phyloP scores from a whole-genome alignment of 805 yeast genomes.

The Tetrapisispora pingtungensis region DNA sequence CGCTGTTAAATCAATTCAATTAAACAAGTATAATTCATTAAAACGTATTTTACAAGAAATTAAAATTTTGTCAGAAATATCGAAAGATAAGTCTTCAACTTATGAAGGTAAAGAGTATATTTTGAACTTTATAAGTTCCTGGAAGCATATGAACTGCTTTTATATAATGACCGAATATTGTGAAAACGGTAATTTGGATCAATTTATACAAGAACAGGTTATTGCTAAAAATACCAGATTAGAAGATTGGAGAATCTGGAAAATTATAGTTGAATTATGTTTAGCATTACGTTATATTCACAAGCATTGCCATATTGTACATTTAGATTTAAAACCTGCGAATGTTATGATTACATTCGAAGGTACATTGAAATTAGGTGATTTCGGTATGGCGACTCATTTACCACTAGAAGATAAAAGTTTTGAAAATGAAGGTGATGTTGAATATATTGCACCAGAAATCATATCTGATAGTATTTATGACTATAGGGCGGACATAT shows the following conservation, averaged over 20 bases:
- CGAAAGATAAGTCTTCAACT: constrained; percentile 31
- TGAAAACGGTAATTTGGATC: constrained; percentile 84
- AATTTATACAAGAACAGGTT: constrained; percentile 70
- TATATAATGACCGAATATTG: constrained; percentile 93
- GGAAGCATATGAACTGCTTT: constrained; percentile 68
- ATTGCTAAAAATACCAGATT: constrained; percentile 45
- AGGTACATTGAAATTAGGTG: constrained; percentile 89
- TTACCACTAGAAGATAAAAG: constrained; percentile 52
- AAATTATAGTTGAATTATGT: constrained; percentile 74
- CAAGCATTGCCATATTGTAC: constrained; percentile 59
- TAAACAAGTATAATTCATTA: constrained; percentile 25
- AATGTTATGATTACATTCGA: constrained; percentile 90
- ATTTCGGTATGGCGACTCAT: constrained; percentile 87
- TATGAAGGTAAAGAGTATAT: constrained; percentile 62
- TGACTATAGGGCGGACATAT: constrained; percentile 87
- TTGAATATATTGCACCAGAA: constrained; percentile 97
- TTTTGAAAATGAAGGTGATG: constrained; percentile 91
- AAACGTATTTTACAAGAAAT: constrained; percentile 25
- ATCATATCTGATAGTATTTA: constrained; percentile 72
- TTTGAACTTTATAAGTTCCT: constrained; percentile 68
- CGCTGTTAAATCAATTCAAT: constrained; percentile 82
- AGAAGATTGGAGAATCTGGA: constrained; percentile 98
- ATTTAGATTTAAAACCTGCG: constrained; percentile 90
- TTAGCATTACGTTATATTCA: constrained; percentile 78
- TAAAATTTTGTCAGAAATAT: constrained; percentile 21